Evolutionary conservation across 1,284 basidiomycete genomes (phyloP), one percentile per base, ranked within the genome.

Genomic region (Pascua sp.): DNA sequence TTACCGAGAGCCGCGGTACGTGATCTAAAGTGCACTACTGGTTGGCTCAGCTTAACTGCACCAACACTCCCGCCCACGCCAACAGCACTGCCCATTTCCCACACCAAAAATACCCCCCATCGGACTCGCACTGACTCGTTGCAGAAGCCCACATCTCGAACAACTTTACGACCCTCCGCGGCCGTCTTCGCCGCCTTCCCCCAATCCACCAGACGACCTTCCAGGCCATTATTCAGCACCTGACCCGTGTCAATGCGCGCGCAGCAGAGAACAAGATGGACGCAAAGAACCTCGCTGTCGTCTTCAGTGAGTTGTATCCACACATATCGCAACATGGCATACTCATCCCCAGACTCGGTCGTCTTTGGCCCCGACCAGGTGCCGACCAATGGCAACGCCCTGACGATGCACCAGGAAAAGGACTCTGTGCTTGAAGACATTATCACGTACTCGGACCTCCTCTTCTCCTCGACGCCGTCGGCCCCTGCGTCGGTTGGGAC

Each of bases 281-380:
- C 62, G 81, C 88, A 0, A 89, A 89, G 79, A 94, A 92, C 68
- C 80, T 94, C 24, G 88, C 89, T 5, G 91, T 93, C 55, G 86
- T 91, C 1, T 92, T 92, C 76, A 86, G 86, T 44, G 51, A 51
- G 67, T 58, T 2, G 3, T 5, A 3, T 9, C n/a, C 24, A 7
- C 24, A 32, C 24, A 32, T 32, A 32, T 32, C 24, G 4, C 11
- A n/a, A 5, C 8, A 38, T 40, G 17, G 8, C 32, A 42, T 13
- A 17, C 52, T 53, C 32, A 53, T 32, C n/a, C 16, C 42, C 43
- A 71, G 68, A 72, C 57, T 81, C 85, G 11, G 89, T 91, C 11
- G 83, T 95, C 47, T 93, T 95, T 67, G 91, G 91, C 11, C 90
- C 92, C 71, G 91, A 95, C 4, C 89, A 93, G 57, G 80, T 89